Evolutionary conservation across 257 asterid species (phyloP), one percentile per base, ranked within the genome.

Genomic region (Nemophila menziesii): DNA sequence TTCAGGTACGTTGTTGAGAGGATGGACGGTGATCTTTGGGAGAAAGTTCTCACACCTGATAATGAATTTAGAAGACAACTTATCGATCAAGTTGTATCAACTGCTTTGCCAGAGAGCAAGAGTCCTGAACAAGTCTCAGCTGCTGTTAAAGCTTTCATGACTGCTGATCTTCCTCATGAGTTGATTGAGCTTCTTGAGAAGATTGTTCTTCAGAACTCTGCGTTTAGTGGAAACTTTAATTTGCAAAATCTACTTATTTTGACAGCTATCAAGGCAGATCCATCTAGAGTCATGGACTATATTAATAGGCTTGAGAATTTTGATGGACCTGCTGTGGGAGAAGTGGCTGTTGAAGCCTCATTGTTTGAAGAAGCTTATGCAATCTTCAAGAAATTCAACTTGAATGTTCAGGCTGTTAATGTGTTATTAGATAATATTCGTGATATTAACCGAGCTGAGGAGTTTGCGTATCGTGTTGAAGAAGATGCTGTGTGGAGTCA

Each of bases 41-140:
- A 62, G 24, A 90, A 79, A 54, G 95, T 79, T 58, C 92, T 90
- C 55, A 81, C 72, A 52, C 96, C 96, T 12, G 99, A 90, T 68
- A 90, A 90, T 68, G 99, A 90, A 59, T 86, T 70, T 68, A 82
- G 95, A 65, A 73, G 99, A 70, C 77, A 79, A 75, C 94, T 90
- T 57, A 90, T 90, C 52, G 99, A 90, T 67, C 99, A 90, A 79
- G 96, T 90, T 63, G 96, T 90, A 34, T 90, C 99, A 48, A 90
- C 99, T 77, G 99, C 99, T 46, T 64, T 90, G 68, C 96, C 99
- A 15, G 99, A 90, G 66, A 90, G 99, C 90, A 86, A 90, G 78
- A 85, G 96, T 61, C 99, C 99, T 4, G 99, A 90, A 62, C 99
- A 90, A 73, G 99, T 90, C 55, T 90, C 99, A 57, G 99, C 99